Evolutionary conservation across 2,329 filamentous ascomycete genomes (phyloP).

Genomic region (Phoma herbarum): DNA sequence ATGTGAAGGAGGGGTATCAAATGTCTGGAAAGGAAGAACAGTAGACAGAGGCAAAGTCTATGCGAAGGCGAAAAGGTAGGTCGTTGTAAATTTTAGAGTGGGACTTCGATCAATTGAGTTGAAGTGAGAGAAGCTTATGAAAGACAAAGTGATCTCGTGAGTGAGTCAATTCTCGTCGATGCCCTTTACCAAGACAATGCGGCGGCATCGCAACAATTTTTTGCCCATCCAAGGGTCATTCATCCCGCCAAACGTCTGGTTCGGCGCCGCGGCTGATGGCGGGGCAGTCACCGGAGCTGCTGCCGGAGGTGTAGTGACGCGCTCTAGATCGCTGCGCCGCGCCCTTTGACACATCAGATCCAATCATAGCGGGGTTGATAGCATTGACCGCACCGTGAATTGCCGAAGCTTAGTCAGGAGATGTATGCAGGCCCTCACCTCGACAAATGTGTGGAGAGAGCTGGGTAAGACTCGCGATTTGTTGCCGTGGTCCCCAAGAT

Average conservation of each 20-base stretch:
- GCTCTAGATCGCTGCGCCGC: conserved; percentile 30
- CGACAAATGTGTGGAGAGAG: background rate
- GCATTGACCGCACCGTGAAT: conserved; percentile 31
- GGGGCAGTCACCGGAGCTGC: conserved; percentile 18
- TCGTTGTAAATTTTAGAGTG: background rate
- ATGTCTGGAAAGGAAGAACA: background rate
- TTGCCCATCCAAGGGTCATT: conserved; percentile 32
- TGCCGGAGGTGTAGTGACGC: conserved; percentile 14
- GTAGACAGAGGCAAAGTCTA: background rate
- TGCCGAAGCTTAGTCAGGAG: conserved; percentile 35
- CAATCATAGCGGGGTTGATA: conserved; percentile 26
- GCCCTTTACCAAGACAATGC: conserved; percentile 30
- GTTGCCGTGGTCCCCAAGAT: background rate
- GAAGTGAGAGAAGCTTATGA: conserved; percentile 16
- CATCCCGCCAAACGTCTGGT: conserved; percentile 28
- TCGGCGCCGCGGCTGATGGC: conserved; percentile 22
- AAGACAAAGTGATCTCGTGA: conserved; percentile 22
- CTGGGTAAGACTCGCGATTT: background rate
- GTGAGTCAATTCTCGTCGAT: conserved; percentile 36
- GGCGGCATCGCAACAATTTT: conserved; percentile 39
- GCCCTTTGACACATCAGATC: conserved; percentile 38
- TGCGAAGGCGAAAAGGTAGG: background rate
- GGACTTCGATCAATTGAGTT: background rate
- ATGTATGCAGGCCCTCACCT: background rate
- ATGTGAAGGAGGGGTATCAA: background rate